phyloP scores from a whole-genome alignment of 805 yeast genomes.

The Candida oleophila region DNA sequence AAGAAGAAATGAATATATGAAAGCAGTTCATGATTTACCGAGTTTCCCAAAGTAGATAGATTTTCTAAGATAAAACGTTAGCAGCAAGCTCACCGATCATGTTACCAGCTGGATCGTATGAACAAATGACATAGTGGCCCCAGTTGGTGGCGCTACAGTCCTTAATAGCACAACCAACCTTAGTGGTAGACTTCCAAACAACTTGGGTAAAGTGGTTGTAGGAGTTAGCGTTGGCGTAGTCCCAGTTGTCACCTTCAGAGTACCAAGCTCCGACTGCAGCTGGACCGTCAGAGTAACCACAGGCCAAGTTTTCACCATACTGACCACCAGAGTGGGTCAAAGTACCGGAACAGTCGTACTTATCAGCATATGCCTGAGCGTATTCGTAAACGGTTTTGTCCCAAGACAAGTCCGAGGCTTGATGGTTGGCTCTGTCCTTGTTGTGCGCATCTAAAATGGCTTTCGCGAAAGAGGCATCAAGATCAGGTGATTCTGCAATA shows the following conservation, averaged over 20 bases:
- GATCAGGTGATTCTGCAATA: constrained; percentile 12
- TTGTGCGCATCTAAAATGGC: constrained; percentile 63
- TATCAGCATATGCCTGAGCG: constrained; percentile 48
- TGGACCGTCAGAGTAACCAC: constrained; percentile 32
- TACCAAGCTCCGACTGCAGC: constrained; percentile 41
- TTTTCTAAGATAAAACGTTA: constrained; percentile 37
- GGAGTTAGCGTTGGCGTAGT: constrained; percentile 31
- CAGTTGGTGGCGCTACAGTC: constrained; percentile 47
- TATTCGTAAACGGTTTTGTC: constrained; percentile 46
- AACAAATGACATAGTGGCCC: constrained; percentile 68
- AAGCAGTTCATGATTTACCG: too few species aligned
- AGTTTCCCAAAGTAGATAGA: too few species aligned
- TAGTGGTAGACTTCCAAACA: constrained; percentile 64
- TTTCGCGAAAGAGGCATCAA: constrained; percentile 34
- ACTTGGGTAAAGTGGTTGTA: constrained; percentile 74
- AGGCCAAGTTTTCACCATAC: constrained; percentile 43
- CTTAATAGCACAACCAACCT: constrained; percentile 72
- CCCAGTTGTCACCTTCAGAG: constrained; percentile 32
- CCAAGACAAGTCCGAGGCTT: constrained; percentile 57
- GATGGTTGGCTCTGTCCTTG: constrained; percentile 51
- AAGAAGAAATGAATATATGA: too few species aligned
- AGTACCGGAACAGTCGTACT: constrained; percentile 48
- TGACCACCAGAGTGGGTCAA: constrained; percentile 38
- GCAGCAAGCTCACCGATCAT: constrained; percentile 43
- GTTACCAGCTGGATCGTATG: constrained; percentile 77